These are phyloP conservation scores for Leccinum fibrillosum DNA, from an alignment of 768 basidiomycete species.

Conservation along the genomic window DNA sequence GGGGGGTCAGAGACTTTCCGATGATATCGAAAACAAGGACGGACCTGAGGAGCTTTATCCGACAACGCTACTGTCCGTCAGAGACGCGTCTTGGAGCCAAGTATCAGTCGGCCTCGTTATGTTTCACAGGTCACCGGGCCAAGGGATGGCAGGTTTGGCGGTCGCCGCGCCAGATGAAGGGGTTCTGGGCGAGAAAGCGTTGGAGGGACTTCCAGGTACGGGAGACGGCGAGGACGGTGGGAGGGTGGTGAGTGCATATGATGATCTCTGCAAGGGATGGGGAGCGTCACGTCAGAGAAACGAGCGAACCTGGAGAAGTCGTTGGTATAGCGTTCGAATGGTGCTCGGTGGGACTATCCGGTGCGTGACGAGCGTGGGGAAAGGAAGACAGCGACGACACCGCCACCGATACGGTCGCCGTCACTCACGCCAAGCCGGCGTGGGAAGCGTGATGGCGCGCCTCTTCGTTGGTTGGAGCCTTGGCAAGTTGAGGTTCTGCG, in stretches of 20 bases:
- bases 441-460: no score
- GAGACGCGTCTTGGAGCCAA: background rate
- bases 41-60: conserved; percentile 15
- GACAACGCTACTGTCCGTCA: conserved; percentile 20
- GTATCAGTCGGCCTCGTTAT: conserved; percentile 55
- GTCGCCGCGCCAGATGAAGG: conserved; percentile 59
- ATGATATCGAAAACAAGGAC: background rate
- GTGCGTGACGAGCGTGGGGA: no score
- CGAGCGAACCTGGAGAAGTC: background rate
- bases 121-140: conserved; percentile 33
- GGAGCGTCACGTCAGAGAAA: conserved; percentile 33
- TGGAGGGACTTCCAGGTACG: conserved; percentile 56
- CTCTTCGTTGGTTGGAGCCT: no score
- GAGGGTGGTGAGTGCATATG: conserved; percentile 43
- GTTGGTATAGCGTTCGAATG: no score
- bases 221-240: conserved; percentile 56
- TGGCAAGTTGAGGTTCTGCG: no score
- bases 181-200: conserved; percentile 42
- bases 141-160: conserved; percentile 36
- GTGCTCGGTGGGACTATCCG: no score
- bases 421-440: no score
- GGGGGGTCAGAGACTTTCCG: no score
- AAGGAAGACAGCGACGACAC: no score
- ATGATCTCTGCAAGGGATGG: conserved; percentile 58
- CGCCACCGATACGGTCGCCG: no score